Base-by-base conservation (phyloP, 805 yeast genomes). In the Wickerhamiella vanderwaltii region DNA sequence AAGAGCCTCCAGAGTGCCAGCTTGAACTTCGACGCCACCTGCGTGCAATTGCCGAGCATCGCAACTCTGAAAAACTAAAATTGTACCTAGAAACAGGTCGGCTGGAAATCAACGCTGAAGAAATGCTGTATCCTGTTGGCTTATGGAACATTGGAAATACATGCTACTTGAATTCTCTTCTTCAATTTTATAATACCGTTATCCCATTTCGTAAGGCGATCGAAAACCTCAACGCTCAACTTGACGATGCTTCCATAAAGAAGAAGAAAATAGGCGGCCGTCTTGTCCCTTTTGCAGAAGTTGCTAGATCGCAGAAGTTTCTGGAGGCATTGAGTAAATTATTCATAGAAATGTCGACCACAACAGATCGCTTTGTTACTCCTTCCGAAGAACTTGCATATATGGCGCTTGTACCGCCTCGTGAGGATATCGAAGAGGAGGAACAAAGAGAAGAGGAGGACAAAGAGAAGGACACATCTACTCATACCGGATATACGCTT, bases 131-230 rank as follows among this genome's bases (percentile, higher is more conserved):
- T 73, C 98, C 98, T 0, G 83, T 85, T 3, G 98, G 98, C 0
- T 67, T 91, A 54, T 83, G 80, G 59, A 91, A 91, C 56, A 87
- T 86, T 47, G 98, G 98, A 18, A 91, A 91, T 57, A 88, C 98
- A 0, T 91, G 98, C 60, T 87, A 87, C 51, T 66, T 91, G 58
- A 88, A 91, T 57, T 88, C 97, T 0, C 65, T 91, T 37, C 63
- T 88, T 31, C 98, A 88, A 56, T 88, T 80, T 54, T 88, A 85
- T 58, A 91, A 86, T 63, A 80, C 85, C 5, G 73, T 91, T 34
- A 73, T 74, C 43, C 96, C 95, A 0, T 64, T 91, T 29, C 68
- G 96, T 44, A 73, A 79, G 2, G 68, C 71, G 46, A 69, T 85
- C 15, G 51, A 82, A 41, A 51, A 65, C 2, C 86, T 81, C 51